phyloP scores from a whole-genome alignment of 441 rosid species.

The Erodium chrysanthum region DNA sequence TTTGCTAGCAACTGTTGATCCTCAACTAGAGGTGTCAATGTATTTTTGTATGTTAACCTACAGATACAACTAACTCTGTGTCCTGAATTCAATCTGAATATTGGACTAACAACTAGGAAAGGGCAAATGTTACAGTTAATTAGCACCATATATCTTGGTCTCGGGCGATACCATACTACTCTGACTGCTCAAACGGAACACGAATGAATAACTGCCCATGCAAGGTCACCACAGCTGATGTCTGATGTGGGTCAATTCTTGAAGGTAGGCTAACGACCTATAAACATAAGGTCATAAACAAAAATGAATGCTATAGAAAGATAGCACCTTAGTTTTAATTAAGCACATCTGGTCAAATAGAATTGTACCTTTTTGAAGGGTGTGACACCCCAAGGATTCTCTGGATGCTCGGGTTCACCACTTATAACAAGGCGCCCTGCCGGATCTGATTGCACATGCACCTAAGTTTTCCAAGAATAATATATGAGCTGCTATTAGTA shows the following conservation, averaged over 20 bases:
- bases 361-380: conserved; percentile 52
- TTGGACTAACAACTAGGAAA: neutral
- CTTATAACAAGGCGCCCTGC: conserved; percentile 63
- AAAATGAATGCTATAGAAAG: neutral
- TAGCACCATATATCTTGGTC: neutral
- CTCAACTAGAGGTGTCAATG: neutral
- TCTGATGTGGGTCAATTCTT: conserved; percentile 79
- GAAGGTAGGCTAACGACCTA: conserved; percentile 80
- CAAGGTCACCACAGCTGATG: conserved; percentile 86
- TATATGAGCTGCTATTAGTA: neutral
- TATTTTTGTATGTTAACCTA: neutral
- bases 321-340: too few species aligned
- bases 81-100: neutral
- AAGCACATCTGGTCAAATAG: neutral
- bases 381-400: conserved; percentile 67
- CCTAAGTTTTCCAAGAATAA: conserved; percentile 31
- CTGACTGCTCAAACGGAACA: conserved; percentile 60
- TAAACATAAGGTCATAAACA: conserved; percentile 6
- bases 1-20: neutral
- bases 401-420: conserved; percentile 53
- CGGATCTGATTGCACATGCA: conserved; percentile 64
- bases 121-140: neutral
- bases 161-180: conserved; percentile 10
- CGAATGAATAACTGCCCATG: conserved; percentile 88
- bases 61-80: neutral